Percentiles rank a stretch among this genome's conserved stretches.
Conservation (phyloP, 2,329 filamentous ascomycete species). For the Trichophyton benhamiae region DNA sequence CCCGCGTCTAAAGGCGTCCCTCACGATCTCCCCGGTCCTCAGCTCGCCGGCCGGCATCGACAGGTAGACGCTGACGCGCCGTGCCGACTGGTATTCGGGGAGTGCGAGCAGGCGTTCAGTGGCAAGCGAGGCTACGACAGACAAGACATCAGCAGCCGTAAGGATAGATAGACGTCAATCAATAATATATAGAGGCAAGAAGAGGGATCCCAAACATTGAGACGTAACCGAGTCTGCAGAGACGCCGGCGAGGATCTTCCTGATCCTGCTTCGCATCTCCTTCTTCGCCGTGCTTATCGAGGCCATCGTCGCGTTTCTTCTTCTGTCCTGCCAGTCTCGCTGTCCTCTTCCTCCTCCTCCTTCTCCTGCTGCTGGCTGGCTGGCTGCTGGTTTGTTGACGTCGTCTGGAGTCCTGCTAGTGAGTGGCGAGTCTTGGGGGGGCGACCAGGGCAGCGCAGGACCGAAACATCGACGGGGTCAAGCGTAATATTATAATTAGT, state of each 20-base stretch:
- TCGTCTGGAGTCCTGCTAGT: not conserved
- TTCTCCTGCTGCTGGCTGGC: not conserved
- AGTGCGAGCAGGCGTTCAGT: conserved; percentile 54
- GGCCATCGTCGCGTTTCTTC: conserved; percentile 20
- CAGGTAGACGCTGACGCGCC: conserved; percentile 71
- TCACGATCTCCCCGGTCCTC: conserved; percentile 69
- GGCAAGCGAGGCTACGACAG: conserved; percentile 48
- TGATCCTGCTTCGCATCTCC: conserved; percentile 60
- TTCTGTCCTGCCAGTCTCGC: too few relatives aligned
- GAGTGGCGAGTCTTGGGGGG: not conserved
- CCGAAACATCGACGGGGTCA: not conserved
- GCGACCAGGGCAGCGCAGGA: not conserved
- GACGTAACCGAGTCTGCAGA: conserved; percentile 47
- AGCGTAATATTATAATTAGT: not conserved
- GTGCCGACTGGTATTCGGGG: conserved; percentile 62
- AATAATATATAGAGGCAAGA: not conserved
- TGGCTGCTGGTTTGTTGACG: not conserved
- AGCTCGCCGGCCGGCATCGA: conserved; percentile 86
- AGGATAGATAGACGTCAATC: not conserved
- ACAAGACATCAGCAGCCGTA: conserved; percentile 15
- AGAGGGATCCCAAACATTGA: conserved; percentile 55
- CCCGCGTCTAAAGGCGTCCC: conserved; percentile 60
- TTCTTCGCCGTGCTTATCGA: conserved; percentile 59
- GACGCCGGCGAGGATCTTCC: conserved; percentile 49
- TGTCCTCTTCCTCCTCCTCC: too few relatives aligned